These are phyloP conservation scores for Erigeron philadelphicus DNA, from an alignment of 140 eudicot species.

Conservation along the genomic window DNA sequence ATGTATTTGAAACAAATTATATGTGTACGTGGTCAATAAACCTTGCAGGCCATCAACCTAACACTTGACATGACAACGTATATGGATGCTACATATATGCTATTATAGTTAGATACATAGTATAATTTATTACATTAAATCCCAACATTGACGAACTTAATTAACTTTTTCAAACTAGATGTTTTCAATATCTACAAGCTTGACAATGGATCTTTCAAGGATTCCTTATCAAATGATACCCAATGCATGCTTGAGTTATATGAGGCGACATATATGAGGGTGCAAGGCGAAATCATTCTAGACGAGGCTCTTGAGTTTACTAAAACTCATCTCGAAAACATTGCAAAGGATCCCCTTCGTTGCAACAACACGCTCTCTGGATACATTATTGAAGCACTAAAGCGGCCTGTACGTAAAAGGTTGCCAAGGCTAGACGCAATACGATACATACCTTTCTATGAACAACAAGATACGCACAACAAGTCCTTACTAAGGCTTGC, in stretches of 20 bases:
- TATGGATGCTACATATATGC: too few relatives aligned
- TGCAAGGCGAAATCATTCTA: constrained; percentile 2
- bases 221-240: background rate
- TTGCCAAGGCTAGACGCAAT: constrained; percentile 23
- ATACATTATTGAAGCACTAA: constrained; percentile 12
- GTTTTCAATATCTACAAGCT: background rate
- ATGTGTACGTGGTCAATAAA: too few relatives aligned
- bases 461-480: constrained; percentile 19
- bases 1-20: too few relatives aligned
- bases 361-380: background rate
- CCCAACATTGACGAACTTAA: background rate
- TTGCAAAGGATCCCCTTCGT: constrained; percentile 5
- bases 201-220: background rate
- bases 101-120: too few relatives aligned
- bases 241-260: constrained; percentile 18
- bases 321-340: background rate
- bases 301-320: constrained; percentile 16
- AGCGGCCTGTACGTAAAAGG: constrained; percentile 18
- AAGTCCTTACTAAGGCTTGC: constrained; percentile 23
- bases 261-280: constrained; percentile 19
- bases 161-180: background rate
- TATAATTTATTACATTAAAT: background rate
- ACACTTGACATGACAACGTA: too few relatives aligned
- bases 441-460: constrained; percentile 26
- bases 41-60: too few relatives aligned